Base-by-base conservation (phyloP, 1,284 basidiomycete species). In the Stygiomarasmius scandens region DNA sequence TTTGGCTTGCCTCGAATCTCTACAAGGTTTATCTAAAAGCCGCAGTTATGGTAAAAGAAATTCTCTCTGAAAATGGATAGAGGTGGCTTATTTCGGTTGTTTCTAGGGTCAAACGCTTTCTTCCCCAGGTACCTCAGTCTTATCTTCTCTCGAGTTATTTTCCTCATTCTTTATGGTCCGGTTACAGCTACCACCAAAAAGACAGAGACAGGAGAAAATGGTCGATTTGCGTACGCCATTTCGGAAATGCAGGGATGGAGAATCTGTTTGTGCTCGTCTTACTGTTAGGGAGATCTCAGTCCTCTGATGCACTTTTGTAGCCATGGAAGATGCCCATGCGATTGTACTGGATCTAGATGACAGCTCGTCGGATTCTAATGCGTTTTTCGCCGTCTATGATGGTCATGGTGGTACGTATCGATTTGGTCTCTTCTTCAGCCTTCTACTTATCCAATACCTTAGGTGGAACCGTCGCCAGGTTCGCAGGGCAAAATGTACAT, bases 171-270 rank as follows among this genome's bases (percentile, higher is more conserved):
- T 6, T 44, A 55, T 11, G 58, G 24, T 61, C n/a, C 29, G 12
- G 5, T 32, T 38, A 19, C 74, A 89, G 92, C 91, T 48, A 94
- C 90, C 58, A 86, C 89, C 64, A 99, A 98, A 84, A 85, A 84
- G 71, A 90, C 93, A 29, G 85, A 90, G 63, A 75, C 81, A 34
- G 95, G 94, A 57, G 82, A 82, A 66, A 89, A 96, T 83, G 85
- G 83, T 63, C 85, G 87, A 61, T 91, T 89, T 72, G 75, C 85
- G 61, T 98, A 90, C 73, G 92, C 86, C 10, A 82, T 98, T 50
- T 90, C 92, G 45, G 96, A 98, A 78, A 99, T 99, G 97, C 97
- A 99, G 76, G 97, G 97, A 66, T 99, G 97, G 97, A 84, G 97
- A 75, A 92, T 98, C 76, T 90, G 96, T 98, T 67, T 75, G 95